Evolutionary conservation across 2,329 filamentous ascomycete genomes (phyloP).

Genomic region (Paracamarosporium sp.): DNA sequence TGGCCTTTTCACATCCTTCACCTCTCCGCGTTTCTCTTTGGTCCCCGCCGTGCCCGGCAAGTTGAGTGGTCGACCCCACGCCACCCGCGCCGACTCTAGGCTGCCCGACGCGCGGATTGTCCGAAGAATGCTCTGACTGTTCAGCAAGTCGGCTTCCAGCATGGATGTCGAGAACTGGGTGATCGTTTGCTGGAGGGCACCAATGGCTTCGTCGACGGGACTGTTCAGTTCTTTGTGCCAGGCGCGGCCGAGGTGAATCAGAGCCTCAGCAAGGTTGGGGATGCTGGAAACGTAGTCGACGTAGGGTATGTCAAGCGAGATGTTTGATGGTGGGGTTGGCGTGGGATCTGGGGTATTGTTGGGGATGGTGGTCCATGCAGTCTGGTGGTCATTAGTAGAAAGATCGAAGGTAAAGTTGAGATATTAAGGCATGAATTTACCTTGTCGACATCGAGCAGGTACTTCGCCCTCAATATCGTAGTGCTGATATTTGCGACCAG

Average conservation of each 20-base stretch:
- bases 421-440: slow-evolving; percentile 18
- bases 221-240: slow-evolving; percentile 48
- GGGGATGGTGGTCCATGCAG: slow-evolving; percentile 12
- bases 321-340: slow-evolving; percentile 17
- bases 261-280: slow-evolving; percentile 23
- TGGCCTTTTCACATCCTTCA: slow-evolving; percentile 12
- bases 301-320: slow-evolving; percentile 31
- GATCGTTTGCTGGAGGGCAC: slow-evolving; percentile 36
- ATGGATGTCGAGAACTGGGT: slow-evolving; percentile 37
- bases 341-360: slow-evolving; percentile 15
- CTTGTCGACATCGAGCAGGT: slow-evolving; percentile 38
- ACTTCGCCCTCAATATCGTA: slow-evolving; percentile 38
- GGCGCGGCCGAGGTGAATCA: slow-evolving; percentile 30
- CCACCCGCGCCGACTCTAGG: slow-evolving; percentile 38
- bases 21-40: background rate
- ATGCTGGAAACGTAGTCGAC: slow-evolving; percentile 36
- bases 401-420: background rate
- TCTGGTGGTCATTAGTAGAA: slow-evolving; percentile 1
- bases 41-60: slow-evolving; percentile 27
- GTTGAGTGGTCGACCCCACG: slow-evolving; percentile 42
- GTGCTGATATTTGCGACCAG: slow-evolving; percentile 41
- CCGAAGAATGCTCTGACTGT: slow-evolving; percentile 34
- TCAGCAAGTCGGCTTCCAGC: slow-evolving; percentile 31
- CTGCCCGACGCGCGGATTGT: slow-evolving; percentile 43
- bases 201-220: slow-evolving; percentile 40